A percentile compares a stretch with the other conserved stretches of the same genome.
phyloP scores from a whole-genome alignment of 345 rosid species.

The Theobroma cacao region DNA sequence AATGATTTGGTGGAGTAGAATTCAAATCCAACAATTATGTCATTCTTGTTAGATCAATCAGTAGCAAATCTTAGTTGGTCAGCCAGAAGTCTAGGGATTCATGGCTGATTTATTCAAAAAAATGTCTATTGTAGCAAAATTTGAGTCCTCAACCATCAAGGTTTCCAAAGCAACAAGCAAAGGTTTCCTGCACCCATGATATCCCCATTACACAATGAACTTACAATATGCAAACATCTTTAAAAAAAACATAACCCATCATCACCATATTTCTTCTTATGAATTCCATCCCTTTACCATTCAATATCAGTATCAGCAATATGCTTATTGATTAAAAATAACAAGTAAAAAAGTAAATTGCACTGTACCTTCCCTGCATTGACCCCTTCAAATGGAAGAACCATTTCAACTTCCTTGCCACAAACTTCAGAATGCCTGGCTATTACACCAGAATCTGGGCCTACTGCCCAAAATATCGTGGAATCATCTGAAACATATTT shows the following conservation, averaged over 20 bases:
- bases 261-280: background rate
- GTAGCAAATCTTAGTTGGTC: background rate
- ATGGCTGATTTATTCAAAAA: background rate
- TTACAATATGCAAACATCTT: background rate
- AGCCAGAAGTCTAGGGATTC: background rate
- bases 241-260: background rate
- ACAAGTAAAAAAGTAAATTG: background rate
- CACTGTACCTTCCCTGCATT: conserved; percentile 68
- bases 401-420: conserved; percentile 84
- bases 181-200: background rate
- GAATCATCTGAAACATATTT: conserved; percentile 87
- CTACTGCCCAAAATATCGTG: conserved; percentile 87
- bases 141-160: background rate
- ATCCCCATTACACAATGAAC: background rate
- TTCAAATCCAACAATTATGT: background rate
- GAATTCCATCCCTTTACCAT: background rate
- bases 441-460: conserved; percentile 66
- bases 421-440: conserved; percentile 75
- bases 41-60: background rate
- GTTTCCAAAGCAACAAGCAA: background rate
- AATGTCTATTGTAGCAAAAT: background rate
- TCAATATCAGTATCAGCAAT: background rate
- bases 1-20: background rate
- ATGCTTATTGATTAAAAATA: background rate
- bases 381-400: conserved; percentile 86